Evolutionary conservation across 2,329 filamentous ascomycete genomes (phyloP).

Genomic region (Incumbomyces delicatus): DNA sequence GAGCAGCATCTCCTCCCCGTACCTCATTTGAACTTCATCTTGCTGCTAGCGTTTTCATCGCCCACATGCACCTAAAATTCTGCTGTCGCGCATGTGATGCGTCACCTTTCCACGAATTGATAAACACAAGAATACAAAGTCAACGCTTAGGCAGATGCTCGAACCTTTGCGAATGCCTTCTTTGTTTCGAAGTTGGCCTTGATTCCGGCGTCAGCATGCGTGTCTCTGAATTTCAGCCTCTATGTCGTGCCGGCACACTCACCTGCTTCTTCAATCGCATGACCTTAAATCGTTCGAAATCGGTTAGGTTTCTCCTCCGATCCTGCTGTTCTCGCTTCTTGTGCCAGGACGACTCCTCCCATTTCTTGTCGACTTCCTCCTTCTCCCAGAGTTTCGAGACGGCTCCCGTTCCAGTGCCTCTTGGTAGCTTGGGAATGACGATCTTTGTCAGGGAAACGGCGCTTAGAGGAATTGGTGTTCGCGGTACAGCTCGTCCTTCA

Average conservation of each 20-base stretch:
- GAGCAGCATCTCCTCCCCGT: too few relatives aligned
- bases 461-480: slow-evolving; percentile 75
- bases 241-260: slow-evolving; percentile 27
- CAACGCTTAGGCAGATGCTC: slow-evolving; percentile 58
- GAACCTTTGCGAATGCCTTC: slow-evolving; percentile 91
- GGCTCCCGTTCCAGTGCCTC: slow-evolving; percentile 68
- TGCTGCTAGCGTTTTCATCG: too few relatives aligned
- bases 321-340: slow-evolving; percentile 82
- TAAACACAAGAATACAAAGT: too few relatives aligned
- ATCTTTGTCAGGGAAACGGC: slow-evolving; percentile 82
- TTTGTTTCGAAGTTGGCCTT: slow-evolving; percentile 86
- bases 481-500: slow-evolving; percentile 68
- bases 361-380: slow-evolving; percentile 84
- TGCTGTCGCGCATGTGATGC: too few relatives aligned
- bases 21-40: too few relatives aligned
- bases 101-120: too few relatives aligned
- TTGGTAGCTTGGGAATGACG: slow-evolving; percentile 75
- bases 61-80: too few relatives aligned
- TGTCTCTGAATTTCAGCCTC: not conserved
- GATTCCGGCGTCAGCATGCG: not conserved
- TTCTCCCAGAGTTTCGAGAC: slow-evolving; percentile 88
- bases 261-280: slow-evolving; percentile 99
- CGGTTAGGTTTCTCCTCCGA: slow-evolving; percentile 82
- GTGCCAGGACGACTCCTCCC: slow-evolving; percentile 82
- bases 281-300: slow-evolving; percentile 99